Percentiles rank a stretch among this genome's conserved stretches.
phyloP scores from a whole-genome alignment of 2,329 filamentous ascomycete genomes.

The Curvularia hawaiiensis region DNA sequence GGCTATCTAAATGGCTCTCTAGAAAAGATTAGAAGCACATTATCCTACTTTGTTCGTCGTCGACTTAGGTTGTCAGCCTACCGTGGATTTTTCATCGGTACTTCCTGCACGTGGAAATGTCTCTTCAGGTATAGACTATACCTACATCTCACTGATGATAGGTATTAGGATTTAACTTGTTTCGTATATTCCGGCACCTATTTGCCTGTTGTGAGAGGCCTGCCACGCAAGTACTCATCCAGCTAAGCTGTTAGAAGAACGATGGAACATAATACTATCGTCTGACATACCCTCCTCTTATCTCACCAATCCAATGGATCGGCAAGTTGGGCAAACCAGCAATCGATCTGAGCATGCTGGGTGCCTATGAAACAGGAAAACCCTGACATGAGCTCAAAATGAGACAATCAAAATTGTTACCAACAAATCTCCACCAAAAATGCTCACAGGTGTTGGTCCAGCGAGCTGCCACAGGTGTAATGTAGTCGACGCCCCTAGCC shows the following conservation, averaged over 20 bases:
- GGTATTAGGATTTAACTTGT: too few species aligned
- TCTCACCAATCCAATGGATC: neutral
- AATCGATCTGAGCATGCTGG: slow-evolving; percentile 63
- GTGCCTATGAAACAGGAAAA: neutral
- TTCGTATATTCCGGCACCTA: neutral
- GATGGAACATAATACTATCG: neutral
- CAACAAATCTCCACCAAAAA: too few species aligned
- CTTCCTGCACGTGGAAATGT: neutral
- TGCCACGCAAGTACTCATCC: neutral
- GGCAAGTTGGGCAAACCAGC: slow-evolving; percentile 10
- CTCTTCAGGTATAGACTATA: neutral
- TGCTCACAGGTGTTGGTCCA: neutral
- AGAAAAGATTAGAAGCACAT: neutral
- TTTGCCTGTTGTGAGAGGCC: neutral
- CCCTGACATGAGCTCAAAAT: neutral
- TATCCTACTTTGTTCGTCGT: neutral
- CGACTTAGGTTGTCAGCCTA: neutral
- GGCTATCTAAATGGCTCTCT: neutral
- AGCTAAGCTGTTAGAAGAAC: neutral
- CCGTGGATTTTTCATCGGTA: neutral
- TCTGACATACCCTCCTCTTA: neutral
- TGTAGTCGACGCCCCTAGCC: too few species aligned
- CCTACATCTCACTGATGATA: too few species aligned
- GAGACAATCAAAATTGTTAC: neutral
- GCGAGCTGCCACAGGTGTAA: neutral